phyloP scores from a whole-genome alignment of 352 stramenopile genomes.

The Globisporangium camurandrum region DNA sequence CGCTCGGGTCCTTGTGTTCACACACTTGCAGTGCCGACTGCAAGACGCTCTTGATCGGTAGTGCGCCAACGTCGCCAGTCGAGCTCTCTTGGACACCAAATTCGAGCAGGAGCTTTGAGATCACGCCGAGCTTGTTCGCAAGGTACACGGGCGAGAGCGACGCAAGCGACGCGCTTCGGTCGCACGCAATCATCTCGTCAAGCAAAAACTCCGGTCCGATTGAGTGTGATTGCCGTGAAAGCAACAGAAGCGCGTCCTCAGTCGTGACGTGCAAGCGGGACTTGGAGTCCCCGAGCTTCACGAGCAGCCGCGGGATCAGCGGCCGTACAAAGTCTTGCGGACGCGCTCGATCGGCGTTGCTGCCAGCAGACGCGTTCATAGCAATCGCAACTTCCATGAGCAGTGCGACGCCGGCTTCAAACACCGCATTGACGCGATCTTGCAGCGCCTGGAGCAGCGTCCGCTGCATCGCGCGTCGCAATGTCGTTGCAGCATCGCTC shows the following conservation, averaged over 20 bases:
- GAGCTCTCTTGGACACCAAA: slow-evolving; percentile 61
- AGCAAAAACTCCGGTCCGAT: slow-evolving; percentile 67
- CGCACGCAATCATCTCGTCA: slow-evolving; percentile 61
- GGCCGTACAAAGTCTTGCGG: slow-evolving; percentile 56
- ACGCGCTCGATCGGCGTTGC: background rate
- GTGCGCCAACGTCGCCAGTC: slow-evolving; percentile 17
- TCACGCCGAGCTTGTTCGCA: slow-evolving; percentile 59
- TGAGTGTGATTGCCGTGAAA: slow-evolving; percentile 49
- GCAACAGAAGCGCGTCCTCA: slow-evolving; percentile 64
- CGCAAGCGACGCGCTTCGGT: slow-evolving; percentile 45
- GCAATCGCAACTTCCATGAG: slow-evolving; percentile 71
- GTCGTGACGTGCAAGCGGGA: slow-evolving; percentile 55
- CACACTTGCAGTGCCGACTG: slow-evolving; percentile 59
- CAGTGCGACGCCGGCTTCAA: slow-evolving; percentile 59
- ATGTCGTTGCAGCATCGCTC: background rate
- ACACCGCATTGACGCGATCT: slow-evolving; percentile 72
- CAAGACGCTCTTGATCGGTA: slow-evolving; percentile 62
- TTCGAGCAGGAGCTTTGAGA: slow-evolving; percentile 73
- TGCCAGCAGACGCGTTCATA: slow-evolving; percentile 23
- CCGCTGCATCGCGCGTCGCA: background rate
- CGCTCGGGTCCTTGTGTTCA: slow-evolving; percentile 67
- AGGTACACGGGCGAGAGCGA: slow-evolving; percentile 52
- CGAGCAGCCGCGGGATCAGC: slow-evolving; percentile 58
- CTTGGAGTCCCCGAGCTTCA: slow-evolving; percentile 75
- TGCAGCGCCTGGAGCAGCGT: slow-evolving; percentile 42